Evolutionary conservation across 2,329 filamentous ascomycete genomes (phyloP), one percentile per base, ranked within the genome.

Genomic region (Sclerotinia sclerotiorum): DNA sequence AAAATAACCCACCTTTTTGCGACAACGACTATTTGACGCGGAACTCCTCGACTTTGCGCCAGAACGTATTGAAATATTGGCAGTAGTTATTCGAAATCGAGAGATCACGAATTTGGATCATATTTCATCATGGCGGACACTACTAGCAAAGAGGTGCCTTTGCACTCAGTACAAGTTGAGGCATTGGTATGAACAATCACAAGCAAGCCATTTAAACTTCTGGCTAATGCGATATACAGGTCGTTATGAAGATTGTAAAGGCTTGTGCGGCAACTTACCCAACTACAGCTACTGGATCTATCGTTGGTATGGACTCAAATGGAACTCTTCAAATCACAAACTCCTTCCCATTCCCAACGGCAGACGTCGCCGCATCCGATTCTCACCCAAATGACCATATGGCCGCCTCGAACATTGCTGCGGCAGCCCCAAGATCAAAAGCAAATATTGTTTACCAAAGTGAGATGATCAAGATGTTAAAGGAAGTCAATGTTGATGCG

Each of bases 201-300:
- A 78, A 78, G 79, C 70, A 74, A 74, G 27, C 61, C 65, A 70
- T 73, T 73, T 75, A 70, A 73, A 74, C 39, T 61, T 69, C 62
- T 62, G 32, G 68, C 71, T 78, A 69, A 77, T 70, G 61, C 48
- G 65, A 75, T 63, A 42, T 69, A 75, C 69, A 95, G 92, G 92
- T 96, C 77, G 92, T 97, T 75, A 94, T 97, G 91, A 97, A 97
- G 85, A 94, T 98, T 80, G 94, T 96, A 81, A 97, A 96, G 83
- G 94, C 97, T 84, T 93, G 92, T 83, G 90, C 93, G 69, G 87
- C 91, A 76, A 86, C 87, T 67, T 97, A 97, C 83, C 94, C 94
- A 61, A 94, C 93, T 65, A 89, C 89, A 68, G 93, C 93, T 68
- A 97, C 94, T 68, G 94, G 94, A 71, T 92, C 91, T 71, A 87